Evolutionary conservation across 1,284 basidiomycete species (phyloP), one percentile per base, ranked within the genome.

Genomic region (Caloboletus inedulis): DNA sequence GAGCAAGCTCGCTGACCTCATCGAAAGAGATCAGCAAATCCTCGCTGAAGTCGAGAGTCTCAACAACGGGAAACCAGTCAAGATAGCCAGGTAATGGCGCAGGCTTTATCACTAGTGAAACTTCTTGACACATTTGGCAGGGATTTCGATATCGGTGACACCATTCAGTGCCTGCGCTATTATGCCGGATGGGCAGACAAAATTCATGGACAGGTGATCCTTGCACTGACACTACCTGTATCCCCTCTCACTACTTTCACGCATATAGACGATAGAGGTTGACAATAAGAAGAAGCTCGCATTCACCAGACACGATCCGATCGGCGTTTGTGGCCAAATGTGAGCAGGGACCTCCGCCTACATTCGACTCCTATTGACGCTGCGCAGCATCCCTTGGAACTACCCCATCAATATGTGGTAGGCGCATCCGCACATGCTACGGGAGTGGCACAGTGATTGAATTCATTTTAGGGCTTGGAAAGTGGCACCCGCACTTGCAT

Each of bases 311-410:
- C 91, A 94, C 70, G 94, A 98, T 59, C 94, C 95, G 29, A 89
- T 98, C 61, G 95, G 94, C 43, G 94, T 97, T 39, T 94, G 89
- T 63, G 92, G 89, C 9, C 90, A 93, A 66, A 94, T 94, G 88
- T 90, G 65, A 60, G 80, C 71, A 34, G 25, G 49, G 57, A 37
- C 52, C 25, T 34, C 55, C 21, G 18, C 31, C 45, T 47, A 39
- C 42, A 29, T 56, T 43, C 8, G 18, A 47, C 56, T 30, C 45
- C 34, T 46, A 43, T 47, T 53, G 16, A 56, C 48, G 29, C 27
- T 49, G 36, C 56, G 36, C 52, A 91, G 89, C 61, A 91, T 93
- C 58, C 90, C 90, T 12, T 92, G 89, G 89, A 94, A 95, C 73
- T 95, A 94, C 69, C 94, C 92, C 14, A 88, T 96, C 68, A 82